phyloP scores from a whole-genome alignment of 345 rosid species.

The Erodium maritimum region DNA sequence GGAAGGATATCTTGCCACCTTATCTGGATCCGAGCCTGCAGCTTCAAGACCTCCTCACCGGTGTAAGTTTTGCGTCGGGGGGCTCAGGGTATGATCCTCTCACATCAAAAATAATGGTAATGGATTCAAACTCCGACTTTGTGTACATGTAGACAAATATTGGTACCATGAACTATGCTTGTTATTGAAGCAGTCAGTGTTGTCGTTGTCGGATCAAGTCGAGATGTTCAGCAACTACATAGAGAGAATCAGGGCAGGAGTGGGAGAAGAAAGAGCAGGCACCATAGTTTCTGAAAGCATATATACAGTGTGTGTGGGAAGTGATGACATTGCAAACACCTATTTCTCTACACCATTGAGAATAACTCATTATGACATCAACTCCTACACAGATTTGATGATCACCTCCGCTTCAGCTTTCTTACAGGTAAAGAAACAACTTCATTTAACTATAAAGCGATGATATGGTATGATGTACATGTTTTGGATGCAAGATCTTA shows the following conservation, averaged over 20 bases:
- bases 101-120: conserved; percentile 32
- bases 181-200: conserved; percentile 19
- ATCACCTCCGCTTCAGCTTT: conserved; percentile 24
- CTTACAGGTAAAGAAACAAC: conserved; percentile 24
- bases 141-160: not conserved
- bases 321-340: conserved; percentile 26
- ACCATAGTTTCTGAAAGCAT: conserved; percentile 12
- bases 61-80: conserved; percentile 57
- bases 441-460: no score
- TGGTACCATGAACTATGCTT: no score
- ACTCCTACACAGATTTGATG: conserved; percentile 36
- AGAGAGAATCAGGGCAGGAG: conserved; percentile 14
- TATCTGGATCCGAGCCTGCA: conserved; percentile 38
- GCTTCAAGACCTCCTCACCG: conserved; percentile 44
- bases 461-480: no score
- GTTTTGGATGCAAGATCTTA: no score
- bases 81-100: conserved; percentile 47
- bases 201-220: conserved; percentile 39
- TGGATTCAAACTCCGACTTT: no score
- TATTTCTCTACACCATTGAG: conserved; percentile 20
- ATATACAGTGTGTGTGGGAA: conserved; percentile 16
- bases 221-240: conserved; percentile 21
- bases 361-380: conserved; percentile 16
- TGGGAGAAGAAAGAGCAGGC: conserved; percentile 17
- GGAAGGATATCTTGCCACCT: conserved; percentile 43